Evolutionary conservation across 169 alveolate species (phyloP).

Genomic region (Sarcocystis neurona): DNA sequence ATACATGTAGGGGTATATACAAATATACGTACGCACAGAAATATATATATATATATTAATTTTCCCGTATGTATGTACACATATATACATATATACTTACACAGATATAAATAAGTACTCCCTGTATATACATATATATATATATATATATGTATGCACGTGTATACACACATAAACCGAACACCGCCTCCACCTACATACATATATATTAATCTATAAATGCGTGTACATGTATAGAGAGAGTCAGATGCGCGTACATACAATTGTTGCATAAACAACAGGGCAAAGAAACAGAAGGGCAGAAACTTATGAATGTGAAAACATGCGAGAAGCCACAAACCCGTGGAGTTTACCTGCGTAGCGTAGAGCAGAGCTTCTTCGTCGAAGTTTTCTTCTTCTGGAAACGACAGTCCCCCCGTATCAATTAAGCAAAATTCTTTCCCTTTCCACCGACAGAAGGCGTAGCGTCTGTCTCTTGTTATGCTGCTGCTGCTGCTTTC

Average conservation of each 20-base stretch:
- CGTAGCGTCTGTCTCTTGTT: constrained; percentile 35
- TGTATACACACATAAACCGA: background rate
- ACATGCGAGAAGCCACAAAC: background rate
- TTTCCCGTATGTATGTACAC: background rate
- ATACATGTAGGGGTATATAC: no score
- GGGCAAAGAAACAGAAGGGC: background rate
- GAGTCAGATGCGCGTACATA: background rate
- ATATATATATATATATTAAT: background rate
- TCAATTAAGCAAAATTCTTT: constrained; percentile 6
- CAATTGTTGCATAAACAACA: background rate
- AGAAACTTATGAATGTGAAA: background rate
- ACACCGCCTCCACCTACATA: background rate
- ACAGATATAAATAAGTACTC: background rate
- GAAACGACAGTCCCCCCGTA: constrained; percentile 49
- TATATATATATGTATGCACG: background rate
- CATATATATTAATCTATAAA: background rate
- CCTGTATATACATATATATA: background rate
- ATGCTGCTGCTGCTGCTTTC: constrained; percentile 16
- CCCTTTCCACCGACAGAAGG: background rate
- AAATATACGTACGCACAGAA: no score
- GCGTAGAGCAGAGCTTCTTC: constrained; percentile 42
- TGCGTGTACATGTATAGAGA: background rate
- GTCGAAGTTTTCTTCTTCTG: background rate
- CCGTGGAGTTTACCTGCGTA: constrained; percentile 6
- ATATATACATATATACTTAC: background rate